Evolutionary conservation across 2,329 filamentous ascomycete genomes (phyloP), one percentile per base, ranked within the genome.

Genomic region (Zymoseptoria pseudotritici): DNA sequence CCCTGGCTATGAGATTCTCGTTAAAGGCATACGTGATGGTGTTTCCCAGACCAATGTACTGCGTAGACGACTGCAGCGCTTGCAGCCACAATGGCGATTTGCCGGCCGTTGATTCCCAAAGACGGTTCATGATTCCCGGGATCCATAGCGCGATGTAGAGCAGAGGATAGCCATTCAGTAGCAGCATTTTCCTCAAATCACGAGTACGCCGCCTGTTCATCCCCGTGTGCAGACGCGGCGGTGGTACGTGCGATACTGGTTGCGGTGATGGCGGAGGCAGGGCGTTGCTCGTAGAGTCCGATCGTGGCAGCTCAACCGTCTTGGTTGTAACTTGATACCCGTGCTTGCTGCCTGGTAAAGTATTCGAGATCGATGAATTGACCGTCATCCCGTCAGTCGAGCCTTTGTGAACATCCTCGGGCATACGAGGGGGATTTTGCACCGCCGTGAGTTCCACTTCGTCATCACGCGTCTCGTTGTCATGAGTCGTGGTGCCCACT

Each of bases 101-200:
- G 10, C 58, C 60, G 24, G 62, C 58, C 5, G 63, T 59, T 2
- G 36, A 20, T 51, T 66, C 63, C 17, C 31, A 58, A 10, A 66
- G 61, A 3, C 65, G 63, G 22, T 65, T 66, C 20, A 61, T 58
- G 49, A 73, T 73, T 8, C 71, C 72, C 0, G 72, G 72, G 4
- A 71, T 61, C 71, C 72, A 73, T 2, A 74, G 65, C 2, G 72
- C 62, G 31, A 74, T 65, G 58, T 74, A 74, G 1, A 69, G 60
- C 13, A 72, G 63, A 0, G 72, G 72, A 50, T 74, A 74, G 7
- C 70, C 70, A 54, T 73, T 74, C 3, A 74, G 60, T 0, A 73
- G 61, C 19, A 73, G 56, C 69, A 72, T 73, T 55, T 66, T 65
- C 29, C 61, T 54, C 21, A 21, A 7, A 21, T 52, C 36, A 46